Base-by-base conservation (phyloP, 352 stramenopile genomes). In the Phytophthora pisi region DNA sequence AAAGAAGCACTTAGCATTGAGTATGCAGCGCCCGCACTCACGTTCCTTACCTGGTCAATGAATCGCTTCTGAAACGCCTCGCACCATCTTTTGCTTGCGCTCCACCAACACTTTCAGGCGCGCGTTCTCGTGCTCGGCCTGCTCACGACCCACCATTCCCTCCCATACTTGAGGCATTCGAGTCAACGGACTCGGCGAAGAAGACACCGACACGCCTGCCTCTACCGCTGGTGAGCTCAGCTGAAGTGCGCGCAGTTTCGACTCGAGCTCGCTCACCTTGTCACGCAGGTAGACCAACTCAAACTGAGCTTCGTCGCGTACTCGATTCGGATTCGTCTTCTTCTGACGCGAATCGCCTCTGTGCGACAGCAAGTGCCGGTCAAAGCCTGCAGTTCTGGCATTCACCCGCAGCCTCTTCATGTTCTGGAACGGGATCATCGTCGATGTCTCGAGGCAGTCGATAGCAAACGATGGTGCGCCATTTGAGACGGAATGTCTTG, bases 271-370 rank as follows among this genome's bases (percentile, higher is more conserved):
- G 2, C 75, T 72, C 15, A 75, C 79, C 43, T 90, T 87, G 23
- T 84, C 68, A 53, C 85, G 85, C 6, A 92, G 43, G 64, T 91
- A 92, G 3, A 65, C 66, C 26, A 82, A 73, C 15, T 91, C 82
- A 30, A 86, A 82, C 55, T 87, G 87, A 13, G n/a, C 51, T n/a
- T 72, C 58, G 31, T 72, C 56, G 10, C 65, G 58, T 28, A 40
- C 58, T 2, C 58, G 58, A 24, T 72, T 72, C 45, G 64, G 54
- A 11, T 68, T 68, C 18, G 18, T 16, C 5, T 63, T 68, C 50
- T 47, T 55, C 20, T 40, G 45, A 15, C 9, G 7, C 11, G 20
- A 20, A 20, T 20, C 20, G 20, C 20, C 20, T 20, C 20, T 20
- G 20, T 20, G 20, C 20, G 18, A 16, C 56, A 47, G 10, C 16